Percentiles rank a stretch among this genome's conserved stretches.
Evolutionary conservation across 331 rosid genomes (phyloP).

Genomic region (Cydonia oblonga): DNA sequence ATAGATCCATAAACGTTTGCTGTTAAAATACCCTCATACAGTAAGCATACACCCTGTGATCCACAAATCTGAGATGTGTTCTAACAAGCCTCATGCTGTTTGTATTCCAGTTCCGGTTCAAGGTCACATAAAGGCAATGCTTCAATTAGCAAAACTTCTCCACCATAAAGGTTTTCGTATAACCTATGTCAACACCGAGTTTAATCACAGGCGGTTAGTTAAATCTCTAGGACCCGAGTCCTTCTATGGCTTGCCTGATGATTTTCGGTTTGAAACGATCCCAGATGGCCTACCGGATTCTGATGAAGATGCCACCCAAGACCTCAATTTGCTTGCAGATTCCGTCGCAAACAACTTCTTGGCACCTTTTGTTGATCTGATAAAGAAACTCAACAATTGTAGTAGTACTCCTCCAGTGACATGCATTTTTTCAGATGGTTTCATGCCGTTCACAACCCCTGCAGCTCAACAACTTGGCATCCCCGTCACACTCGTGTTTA

Average conservation of each 20-base stretch:
- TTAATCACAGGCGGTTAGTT: neutral
- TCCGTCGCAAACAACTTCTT: neutral
- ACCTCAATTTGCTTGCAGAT: neutral
- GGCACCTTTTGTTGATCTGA: neutral
- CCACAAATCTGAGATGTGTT: too few species aligned
- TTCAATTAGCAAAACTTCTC: conserved; percentile 18
- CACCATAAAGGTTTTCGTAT: conserved; percentile 19
- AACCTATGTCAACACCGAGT: conserved; percentile 14
- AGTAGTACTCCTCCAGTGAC: neutral
- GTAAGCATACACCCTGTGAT: too few species aligned
- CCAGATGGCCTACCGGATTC: conserved; percentile 8
- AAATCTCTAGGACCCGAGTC: neutral
- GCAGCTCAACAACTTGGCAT: neutral
- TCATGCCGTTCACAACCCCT: neutral
- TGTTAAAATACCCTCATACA: too few species aligned
- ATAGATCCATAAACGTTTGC: too few species aligned
- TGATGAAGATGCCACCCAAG: neutral
- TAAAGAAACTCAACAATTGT: neutral
- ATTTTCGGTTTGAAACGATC: conserved; percentile 13
- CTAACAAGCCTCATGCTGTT: conserved; percentile 2
- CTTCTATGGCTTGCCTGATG: neutral
- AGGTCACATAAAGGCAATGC: conserved; percentile 20
- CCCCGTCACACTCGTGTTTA: neutral
- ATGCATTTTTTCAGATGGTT: neutral
- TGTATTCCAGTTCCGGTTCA: conserved; percentile 2